Base-by-base conservation (phyloP, 306 rosid species). In the Cucurbita moschata region DNA sequence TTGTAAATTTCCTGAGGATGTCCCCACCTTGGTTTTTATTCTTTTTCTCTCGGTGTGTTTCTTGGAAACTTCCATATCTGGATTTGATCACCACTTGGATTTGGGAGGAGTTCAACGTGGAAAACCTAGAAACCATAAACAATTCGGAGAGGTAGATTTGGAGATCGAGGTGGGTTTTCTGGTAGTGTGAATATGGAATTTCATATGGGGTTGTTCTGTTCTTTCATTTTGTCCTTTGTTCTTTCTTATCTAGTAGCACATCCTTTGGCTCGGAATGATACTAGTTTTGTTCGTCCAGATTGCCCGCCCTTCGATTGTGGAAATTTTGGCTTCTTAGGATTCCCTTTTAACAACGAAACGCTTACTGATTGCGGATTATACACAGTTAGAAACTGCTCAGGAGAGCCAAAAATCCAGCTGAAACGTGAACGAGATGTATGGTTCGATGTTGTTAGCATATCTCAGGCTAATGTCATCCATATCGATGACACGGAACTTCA, bases 401-500 rank as follows among this genome's bases (percentile, higher is more conserved):
- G 4, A 54, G 6, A 42, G 35, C 76, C 64, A 3, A 54, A 52
- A 72, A 72, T 72, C 64, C 76, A 72, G 64, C 50, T 72, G 39
- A 39, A 12, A 16, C 43, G 62, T 38, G 62, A 7, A 30, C 3
- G 35, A 10, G 62, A n/a, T n/a, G 0, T 18, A 8, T 72, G 76
- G 76, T 39, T 52, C 5, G 76, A 18, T 38, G 63, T 72, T 54
- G 39, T 4, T 38, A 6, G 10, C 18, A 52, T 72, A 10, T 72
- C 76, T 72, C 76, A 72, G 39, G 76, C 76, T 11, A 56, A 51
- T 72, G 18, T 37, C 63, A 52, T 72, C 19, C 64, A 53, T 72
- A 38, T 72, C 64, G 6, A 39, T 1, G 52, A 72, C 39, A 0
- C n/a, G 3, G 49, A 37, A 53, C 62, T 72, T 13, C 15, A 11